Evolutionary conservation across 352 stramenopile species (phyloP), one percentile per base, ranked within the genome.

Genomic region (Phytophthora megakarya): DNA sequence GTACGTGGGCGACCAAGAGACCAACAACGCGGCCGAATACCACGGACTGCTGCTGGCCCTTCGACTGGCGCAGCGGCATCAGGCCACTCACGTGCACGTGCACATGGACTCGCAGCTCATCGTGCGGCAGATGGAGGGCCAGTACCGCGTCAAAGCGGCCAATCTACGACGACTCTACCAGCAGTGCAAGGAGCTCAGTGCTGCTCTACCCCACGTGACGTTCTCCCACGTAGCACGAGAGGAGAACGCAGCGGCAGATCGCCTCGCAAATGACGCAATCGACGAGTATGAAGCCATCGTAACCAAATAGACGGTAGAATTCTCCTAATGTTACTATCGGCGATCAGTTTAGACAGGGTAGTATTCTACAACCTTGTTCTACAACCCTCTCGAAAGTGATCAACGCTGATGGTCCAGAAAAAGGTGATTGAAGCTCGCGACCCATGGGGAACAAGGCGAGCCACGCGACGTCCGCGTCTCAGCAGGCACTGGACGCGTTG

Each of bases 101-200:
- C 75, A 76, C 71, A 85, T 93, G 84, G 84, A 93, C 77, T 93
- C 84, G 72, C 76, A 91, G 68, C 75, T 93, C 45, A 68, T 93
- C n/a, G 66, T 91, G 37, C 78, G 81, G 37, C 84, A 93, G 55
- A 93, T 93, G 81, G 67, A 73, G 28, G 84, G 80, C 33, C 61
- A 77, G 28, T 93, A 91, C 59, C 81, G 78, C 60, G 84, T 93
- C 50, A 90, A 90, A 51, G 75, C 81, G 12, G 64, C 75, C 7
- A 78, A 88, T 44, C 66, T 93, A 18, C 73, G 70, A 3, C 40
- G 18, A 55, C 58, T 93, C 1, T 67, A 85, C 51, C 30, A 76
- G 44, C 50, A 80, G 15, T 86, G 76, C 42, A 73, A 78, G 22
- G 26, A 61, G 21, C 65, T 80, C n/a, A 76, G 65, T 40, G 39